Evolutionary conservation across 2,329 filamentous ascomycete genomes (phyloP), one percentile per base, ranked within the genome.

Genomic region (Trichoderma arundinaceum): DNA sequence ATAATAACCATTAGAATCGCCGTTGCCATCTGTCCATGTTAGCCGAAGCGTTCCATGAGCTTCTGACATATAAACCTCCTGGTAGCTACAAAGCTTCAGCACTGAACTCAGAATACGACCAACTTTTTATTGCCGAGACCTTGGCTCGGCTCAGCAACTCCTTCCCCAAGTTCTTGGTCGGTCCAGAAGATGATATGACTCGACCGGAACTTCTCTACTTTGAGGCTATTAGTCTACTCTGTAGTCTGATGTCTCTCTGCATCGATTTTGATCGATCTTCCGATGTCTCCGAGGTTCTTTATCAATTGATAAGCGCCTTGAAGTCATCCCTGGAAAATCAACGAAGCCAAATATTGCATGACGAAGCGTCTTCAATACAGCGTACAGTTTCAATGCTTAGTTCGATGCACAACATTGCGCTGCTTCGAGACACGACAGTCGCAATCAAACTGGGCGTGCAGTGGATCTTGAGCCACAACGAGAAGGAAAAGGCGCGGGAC

Each of bases 21-120:
- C 82, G 86, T 2, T 78, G 78, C 1, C 85, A 86, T 52, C 72
- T 87, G 0, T 74, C 76, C 0, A 71, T 87, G 12, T 73, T 85
- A 0, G 71, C 82, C 0, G 85, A 88, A 69, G 78, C 79, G 4
- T 86, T 84, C 70, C 76, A 86, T 13, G 82, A 85, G 54, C 68
- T 84, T 1, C 72, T 87, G 5, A 71, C 72, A 28, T 83, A 82
- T 71, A 83, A 81, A 59, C 77, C 83, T 1, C 80, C 83, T 0
- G 77, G 83, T 2, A 78, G 81, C 7, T 84, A 84, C 75, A 87
- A 86, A 69, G 82, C 80, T 33, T 69, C 78, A 0, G 68, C 73
- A 2, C 76, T 80, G 0, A 74, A 77, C 0, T 74, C 77, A 0
- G 72, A 75, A 8, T 70, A 76, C 1, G 84, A 87, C 46, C 78